Evolutionary conservation across 176 grass and related monocot species (phyloP).

Genomic region (Oryza nivara): DNA sequence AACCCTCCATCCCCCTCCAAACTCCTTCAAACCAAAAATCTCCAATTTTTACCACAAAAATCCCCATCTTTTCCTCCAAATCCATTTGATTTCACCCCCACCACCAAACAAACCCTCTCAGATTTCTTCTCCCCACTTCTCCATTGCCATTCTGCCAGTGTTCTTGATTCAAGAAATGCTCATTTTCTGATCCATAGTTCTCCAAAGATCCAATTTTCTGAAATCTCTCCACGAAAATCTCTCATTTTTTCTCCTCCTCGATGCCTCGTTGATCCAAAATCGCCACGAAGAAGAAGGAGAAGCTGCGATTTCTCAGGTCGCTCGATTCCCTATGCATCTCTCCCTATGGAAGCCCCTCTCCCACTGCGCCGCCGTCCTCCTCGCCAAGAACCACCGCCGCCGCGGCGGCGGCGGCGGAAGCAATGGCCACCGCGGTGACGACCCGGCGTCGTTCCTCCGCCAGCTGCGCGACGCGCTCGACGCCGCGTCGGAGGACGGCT

Average conservation of each 20-base stretch:
- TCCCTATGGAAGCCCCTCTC: conserved; percentile 90
- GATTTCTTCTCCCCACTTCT: background rate
- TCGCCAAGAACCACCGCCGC: conserved; percentile 72
- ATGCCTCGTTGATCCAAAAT: conserved; percentile 35
- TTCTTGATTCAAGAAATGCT: conserved; percentile 24
- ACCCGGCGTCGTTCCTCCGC: conserved; percentile 62
- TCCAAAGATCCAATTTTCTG: conserved; percentile 41
- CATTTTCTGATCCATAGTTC: background rate
- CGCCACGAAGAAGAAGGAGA: background rate
- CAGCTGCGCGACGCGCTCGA: conserved; percentile 79
- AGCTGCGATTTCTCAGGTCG: conserved; percentile 43
- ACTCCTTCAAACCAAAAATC: background rate
- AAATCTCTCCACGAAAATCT: conserved; percentile 44
- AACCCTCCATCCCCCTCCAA: background rate
- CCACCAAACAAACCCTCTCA: conserved; percentile 25
- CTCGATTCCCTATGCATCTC: conserved; percentile 72
- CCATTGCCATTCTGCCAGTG: background rate
- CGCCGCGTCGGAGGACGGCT: conserved; percentile 81
- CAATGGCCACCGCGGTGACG: conserved; percentile 31
- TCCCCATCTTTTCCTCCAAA: background rate
- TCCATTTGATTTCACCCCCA: background rate
- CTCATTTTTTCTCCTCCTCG: background rate
- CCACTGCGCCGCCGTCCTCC: conserved; percentile 77
- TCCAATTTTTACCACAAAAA: conserved; percentile 4
- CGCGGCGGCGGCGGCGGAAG: conserved; percentile 24